Percentiles rank a stretch among this genome's conserved stretches.
phyloP scores from a whole-genome alignment of 495 filamentous ascomycete genomes.

The Penicillium pancosmium region DNA sequence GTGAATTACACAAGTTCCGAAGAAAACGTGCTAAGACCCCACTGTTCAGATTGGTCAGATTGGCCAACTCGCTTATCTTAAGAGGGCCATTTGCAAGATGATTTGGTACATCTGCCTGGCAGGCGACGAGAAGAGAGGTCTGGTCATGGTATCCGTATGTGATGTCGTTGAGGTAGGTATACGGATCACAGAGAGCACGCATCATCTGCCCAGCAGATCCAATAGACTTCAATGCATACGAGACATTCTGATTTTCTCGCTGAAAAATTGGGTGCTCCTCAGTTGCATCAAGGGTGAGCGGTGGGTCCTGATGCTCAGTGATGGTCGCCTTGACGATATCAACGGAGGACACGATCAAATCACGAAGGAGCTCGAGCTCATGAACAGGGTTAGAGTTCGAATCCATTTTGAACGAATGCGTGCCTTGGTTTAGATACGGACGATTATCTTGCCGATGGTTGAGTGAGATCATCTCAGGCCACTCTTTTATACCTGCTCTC shows the following conservation, averaged over 20 bases:
- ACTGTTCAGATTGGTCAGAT: not conserved
- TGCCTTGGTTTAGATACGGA: not conserved
- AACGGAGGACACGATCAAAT: not conserved
- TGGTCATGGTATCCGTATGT: not conserved
- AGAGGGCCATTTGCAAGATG: not conserved
- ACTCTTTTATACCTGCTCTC: not conserved
- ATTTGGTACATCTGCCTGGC: not conserved
- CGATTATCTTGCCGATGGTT: not conserved
- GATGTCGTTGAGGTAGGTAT: not conserved
- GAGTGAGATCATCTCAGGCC: not conserved
- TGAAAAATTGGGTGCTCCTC: not conserved
- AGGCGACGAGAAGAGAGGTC: not conserved
- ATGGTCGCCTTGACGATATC: not conserved
- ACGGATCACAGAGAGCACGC: not conserved
- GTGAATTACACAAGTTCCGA: not conserved
- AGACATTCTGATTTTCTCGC: not conserved
- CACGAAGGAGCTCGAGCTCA: not conserved
- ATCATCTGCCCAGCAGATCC: not conserved
- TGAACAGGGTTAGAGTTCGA: not conserved
- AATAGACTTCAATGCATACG: not conserved
- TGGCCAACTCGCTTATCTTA: not conserved
- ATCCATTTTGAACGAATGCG: not conserved
- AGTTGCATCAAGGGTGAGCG: not conserved
- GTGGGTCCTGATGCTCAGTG: not conserved
- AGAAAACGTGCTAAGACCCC: not conserved